phyloP scores from a whole-genome alignment of 1,284 basidiomycete species.

The Cutaneotrichosporon arboriforme region DNA sequence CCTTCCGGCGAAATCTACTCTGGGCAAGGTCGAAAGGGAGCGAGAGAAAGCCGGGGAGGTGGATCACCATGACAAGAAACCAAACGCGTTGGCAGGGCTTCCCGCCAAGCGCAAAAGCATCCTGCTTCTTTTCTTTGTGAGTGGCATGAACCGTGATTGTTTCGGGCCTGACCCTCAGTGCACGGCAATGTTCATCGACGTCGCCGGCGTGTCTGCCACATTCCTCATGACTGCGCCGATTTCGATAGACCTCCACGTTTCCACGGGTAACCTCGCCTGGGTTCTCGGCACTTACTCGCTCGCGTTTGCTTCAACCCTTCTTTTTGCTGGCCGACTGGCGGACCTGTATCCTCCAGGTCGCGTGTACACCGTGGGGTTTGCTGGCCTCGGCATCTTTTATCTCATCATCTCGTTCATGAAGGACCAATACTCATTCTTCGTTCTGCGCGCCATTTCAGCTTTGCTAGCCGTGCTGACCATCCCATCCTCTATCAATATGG shows the following conservation, averaged over 20 bases:
- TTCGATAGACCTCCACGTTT: slow-evolving; percentile 31
- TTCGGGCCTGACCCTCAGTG: slow-evolving; percentile 6
- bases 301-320: slow-evolving; percentile 36
- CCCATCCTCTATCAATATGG: slow-evolving; percentile 44
- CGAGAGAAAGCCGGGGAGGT: background rate
- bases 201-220: slow-evolving; percentile 36
- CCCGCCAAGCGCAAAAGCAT: slow-evolving; percentile 26
- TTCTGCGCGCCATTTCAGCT: slow-evolving; percentile 41
- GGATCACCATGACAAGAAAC: background rate
- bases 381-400: slow-evolving; percentile 40
- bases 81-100: slow-evolving; percentile 24
- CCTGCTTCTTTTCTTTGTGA: slow-evolving; percentile 34
- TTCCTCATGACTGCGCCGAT: slow-evolving; percentile 45
- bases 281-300: slow-evolving; percentile 33
- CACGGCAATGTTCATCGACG: slow-evolving; percentile 36
- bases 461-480: slow-evolving; percentile 43
- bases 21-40: background rate
- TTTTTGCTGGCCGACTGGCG: slow-evolving; percentile 39
- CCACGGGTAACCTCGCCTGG: slow-evolving; percentile 35
- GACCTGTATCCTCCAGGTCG: slow-evolving; percentile 41
- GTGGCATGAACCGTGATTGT: background rate
- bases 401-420: slow-evolving; percentile 45
- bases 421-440: slow-evolving; percentile 43
- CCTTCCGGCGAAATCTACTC: background rate
- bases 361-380: slow-evolving; percentile 40